phyloP scores from a whole-genome alignment of 768 basidiomycete species.

The Tylopilus subfusipes region DNA sequence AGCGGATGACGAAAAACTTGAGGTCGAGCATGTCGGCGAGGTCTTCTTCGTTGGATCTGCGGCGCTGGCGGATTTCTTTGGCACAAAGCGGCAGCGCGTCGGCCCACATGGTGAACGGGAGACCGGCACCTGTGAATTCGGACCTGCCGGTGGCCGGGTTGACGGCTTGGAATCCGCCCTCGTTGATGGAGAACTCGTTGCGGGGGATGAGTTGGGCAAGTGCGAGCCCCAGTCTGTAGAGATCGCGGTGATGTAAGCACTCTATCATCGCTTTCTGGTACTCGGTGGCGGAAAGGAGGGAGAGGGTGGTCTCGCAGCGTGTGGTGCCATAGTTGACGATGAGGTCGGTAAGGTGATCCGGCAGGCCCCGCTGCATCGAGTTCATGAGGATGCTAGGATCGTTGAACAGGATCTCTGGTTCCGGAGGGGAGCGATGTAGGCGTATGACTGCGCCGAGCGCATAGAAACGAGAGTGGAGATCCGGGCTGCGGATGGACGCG shows the following conservation, averaged over 20 bases:
- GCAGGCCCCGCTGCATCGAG: conserved; percentile 41
- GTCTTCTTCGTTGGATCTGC: conserved; percentile 43
- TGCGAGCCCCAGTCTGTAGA: conserved; percentile 49
- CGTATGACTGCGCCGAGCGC: conserved; percentile 55
- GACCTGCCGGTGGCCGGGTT: conserved; percentile 40
- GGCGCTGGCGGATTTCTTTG: conserved; percentile 46
- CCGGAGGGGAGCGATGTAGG: conserved; percentile 41
- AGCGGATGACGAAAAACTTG: conserved; percentile 52
- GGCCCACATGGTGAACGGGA: conserved; percentile 58
- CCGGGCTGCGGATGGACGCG: conserved; percentile 51
- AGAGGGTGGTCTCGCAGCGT: background rate
- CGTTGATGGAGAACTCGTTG: conserved; percentile 58
- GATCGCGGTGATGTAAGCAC: conserved; percentile 43
- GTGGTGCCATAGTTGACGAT: conserved; percentile 45
- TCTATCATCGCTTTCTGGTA: conserved; percentile 50
- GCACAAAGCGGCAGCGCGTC: conserved; percentile 62
- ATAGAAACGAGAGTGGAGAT: conserved; percentile 48
- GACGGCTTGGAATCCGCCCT: conserved; percentile 51
- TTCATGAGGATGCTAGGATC: conserved; percentile 49
- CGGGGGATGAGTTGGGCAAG: conserved; percentile 48
- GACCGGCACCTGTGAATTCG: conserved; percentile 44
- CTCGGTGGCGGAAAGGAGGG: background rate
- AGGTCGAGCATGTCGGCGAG: conserved; percentile 63
- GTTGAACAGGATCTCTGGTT: conserved; percentile 42
- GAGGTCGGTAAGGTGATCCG: conserved; percentile 43